Base-by-base conservation (phyloP, 192 early-diverging fungal species). In the Spinellus fusiger region DNA sequence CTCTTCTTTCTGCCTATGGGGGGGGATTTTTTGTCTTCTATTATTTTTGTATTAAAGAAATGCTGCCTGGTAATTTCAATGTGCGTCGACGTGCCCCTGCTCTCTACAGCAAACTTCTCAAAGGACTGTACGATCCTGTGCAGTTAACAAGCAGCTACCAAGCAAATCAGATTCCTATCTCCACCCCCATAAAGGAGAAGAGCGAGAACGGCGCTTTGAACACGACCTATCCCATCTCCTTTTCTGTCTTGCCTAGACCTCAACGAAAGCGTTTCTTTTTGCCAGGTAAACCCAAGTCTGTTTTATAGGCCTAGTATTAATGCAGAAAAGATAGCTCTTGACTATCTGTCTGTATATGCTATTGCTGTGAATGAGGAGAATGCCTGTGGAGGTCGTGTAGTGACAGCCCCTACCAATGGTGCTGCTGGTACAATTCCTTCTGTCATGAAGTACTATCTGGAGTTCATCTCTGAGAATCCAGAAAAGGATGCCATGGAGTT, bases 341-440 rank as follows among this genome's bases (percentile, higher is more conserved):
- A 98, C 67, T 94, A 92, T 69, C 76, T 98, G 2, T 91, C 89
- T 1, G 84, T 94, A 9, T 98, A 95, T 51, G 95, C 95, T 33
- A 90, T 98, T 62, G 92, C 95, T 4, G 95, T 98, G 12, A 98
- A 98, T 61, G 95, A 98, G 75, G 92, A 88, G 71, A 91, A 93
- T 68, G 89, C 87, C 3, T 80, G 84, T n/a, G 86, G 88, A 61
- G 89, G 92, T 16, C 80, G 90, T 23, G 90, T 95, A 2, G 93
- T 94, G 1, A 95, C 94, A 5, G 93, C 95, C 1, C 95, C 95
- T 1, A 98, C 95, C 3, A 98, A 98, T 71, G 95, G 95, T 8
- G 91, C 95, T 9, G 92, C 93, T 2, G 95, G 94, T 28, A 89
- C 90, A 4, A 94, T 98, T 61, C 95, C 95, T 13, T 85, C 93